Evolutionary conservation across 768 basidiomycete genomes (phyloP).

Genomic region (Gelatoporia subvermispora): DNA sequence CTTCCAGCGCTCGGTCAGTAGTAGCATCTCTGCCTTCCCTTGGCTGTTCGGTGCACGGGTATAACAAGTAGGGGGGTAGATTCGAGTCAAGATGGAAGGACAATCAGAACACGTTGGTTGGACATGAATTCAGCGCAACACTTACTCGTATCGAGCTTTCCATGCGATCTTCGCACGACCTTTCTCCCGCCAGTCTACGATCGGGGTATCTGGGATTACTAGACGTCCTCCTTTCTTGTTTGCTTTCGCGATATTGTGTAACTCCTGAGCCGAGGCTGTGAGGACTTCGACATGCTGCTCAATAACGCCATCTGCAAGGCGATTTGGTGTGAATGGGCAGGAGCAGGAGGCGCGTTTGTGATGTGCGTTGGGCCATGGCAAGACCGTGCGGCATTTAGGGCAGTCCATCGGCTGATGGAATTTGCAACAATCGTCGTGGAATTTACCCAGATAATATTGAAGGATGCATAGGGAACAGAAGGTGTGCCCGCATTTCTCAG

Average conservation of each 20-base stretch:
- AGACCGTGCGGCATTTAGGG: constrained; percentile 56
- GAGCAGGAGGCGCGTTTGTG: constrained; percentile 39
- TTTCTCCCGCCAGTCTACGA: constrained; percentile 43
- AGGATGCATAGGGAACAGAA: constrained; percentile 65
- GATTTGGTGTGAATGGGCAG: constrained; percentile 63
- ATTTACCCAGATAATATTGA: constrained; percentile 64
- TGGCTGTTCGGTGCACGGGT: constrained; percentile 30
- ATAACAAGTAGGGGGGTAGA: background rate
- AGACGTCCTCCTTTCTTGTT: background rate
- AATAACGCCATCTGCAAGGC: constrained; percentile 48
- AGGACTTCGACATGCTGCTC: constrained; percentile 50
- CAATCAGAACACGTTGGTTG: background rate
- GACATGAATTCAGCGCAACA: too few relatives aligned
- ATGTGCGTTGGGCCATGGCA: constrained; percentile 46
- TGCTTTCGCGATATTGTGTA: background rate
- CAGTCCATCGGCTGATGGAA: constrained; percentile 70
- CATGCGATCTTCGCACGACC: constrained; percentile 51
- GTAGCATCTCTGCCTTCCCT: constrained; percentile 52
- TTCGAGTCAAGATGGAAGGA: background rate
- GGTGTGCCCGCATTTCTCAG: constrained; percentile 58
- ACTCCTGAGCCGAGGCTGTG: background rate
- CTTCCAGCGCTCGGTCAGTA: constrained; percentile 44
- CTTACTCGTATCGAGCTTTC: constrained; percentile 52
- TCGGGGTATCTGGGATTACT: too few relatives aligned
- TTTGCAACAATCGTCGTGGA: constrained; percentile 55